A percentile compares a stretch with the other conserved stretches of the same genome.
phyloP scores from a whole-genome alignment of 352 stramenopile species.

The Nothophytophthora sp. region DNA sequence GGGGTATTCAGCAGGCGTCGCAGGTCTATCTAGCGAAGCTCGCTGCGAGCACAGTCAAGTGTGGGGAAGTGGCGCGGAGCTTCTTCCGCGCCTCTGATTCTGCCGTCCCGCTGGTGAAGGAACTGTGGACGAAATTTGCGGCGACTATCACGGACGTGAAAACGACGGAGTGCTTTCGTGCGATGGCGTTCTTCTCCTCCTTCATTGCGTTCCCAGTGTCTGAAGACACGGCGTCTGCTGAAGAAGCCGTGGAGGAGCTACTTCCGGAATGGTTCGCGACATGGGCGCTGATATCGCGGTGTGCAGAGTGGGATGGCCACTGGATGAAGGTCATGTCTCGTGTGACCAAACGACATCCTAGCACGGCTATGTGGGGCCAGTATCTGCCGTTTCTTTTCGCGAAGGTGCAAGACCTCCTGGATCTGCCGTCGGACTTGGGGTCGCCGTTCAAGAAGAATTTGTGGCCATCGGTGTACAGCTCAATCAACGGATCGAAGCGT shows the following conservation, averaged over 20 bases:
- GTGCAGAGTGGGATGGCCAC: conserved; percentile 65
- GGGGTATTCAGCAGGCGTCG: conserved; percentile 36
- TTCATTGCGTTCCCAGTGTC: conserved; percentile 30
- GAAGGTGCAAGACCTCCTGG: conserved; percentile 62
- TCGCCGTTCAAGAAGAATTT: conserved; percentile 60
- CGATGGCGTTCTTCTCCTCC: conserved; percentile 62
- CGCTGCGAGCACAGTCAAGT: conserved; percentile 44
- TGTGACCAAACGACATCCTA: conserved; percentile 51
- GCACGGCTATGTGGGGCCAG: conserved; percentile 23
- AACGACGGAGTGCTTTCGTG: conserved; percentile 59
- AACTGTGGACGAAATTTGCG: conserved; percentile 56
- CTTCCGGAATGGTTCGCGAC: conserved; percentile 58
- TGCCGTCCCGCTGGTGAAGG: conserved; percentile 30
- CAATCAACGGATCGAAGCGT: conserved; percentile 56
- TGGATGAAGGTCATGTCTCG: conserved; percentile 77
- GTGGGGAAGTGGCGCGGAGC: conserved; percentile 48
- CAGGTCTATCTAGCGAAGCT: conserved; percentile 39
- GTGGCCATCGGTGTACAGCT: conserved; percentile 50
- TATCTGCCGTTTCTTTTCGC: conserved; percentile 65
- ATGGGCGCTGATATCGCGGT: conserved; percentile 56
- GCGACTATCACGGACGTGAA: conserved; percentile 40
- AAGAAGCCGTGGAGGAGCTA: conserved; percentile 20
- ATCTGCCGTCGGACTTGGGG: conserved; percentile 67
- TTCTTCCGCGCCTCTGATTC: conserved; percentile 35
- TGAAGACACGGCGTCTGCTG: conserved; percentile 3